A percentile compares a stretch with the other conserved stretches of the same genome.
These are phyloP conservation scores for Globisporangium orthogonon DNA, from an alignment of 352 stramenopile genomes.

Conservation along the genomic window DNA sequence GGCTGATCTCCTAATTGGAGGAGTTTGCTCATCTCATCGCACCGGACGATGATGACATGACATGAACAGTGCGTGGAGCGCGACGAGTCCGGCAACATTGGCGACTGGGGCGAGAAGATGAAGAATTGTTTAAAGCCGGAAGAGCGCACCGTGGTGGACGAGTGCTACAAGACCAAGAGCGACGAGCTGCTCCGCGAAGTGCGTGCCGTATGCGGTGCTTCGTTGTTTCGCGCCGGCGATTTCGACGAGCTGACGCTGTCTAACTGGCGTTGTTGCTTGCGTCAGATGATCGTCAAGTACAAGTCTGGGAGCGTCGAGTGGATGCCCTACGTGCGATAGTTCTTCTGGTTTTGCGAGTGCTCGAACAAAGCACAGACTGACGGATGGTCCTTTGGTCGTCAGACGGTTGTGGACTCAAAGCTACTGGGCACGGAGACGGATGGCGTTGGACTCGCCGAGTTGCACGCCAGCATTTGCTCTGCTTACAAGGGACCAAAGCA, in stretches of 20 bases:
- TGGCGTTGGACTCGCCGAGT: constrained; percentile 51
- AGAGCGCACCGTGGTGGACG: constrained; percentile 40
- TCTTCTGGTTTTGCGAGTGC: not conserved
- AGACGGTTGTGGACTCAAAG: constrained; percentile 58
- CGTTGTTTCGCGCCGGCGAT: not conserved
- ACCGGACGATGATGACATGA: no score
- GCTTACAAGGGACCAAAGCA: constrained; percentile 60
- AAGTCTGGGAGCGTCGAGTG: constrained; percentile 38
- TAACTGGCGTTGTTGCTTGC: no score
- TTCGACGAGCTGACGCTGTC: not conserved
- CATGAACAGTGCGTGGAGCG: constrained; percentile 58
- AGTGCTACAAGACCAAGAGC: constrained; percentile 59
- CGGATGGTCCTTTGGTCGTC: not conserved
- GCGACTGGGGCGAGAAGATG: constrained; percentile 67
- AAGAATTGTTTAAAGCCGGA: constrained; percentile 62
- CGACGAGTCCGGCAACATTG: constrained; percentile 58
- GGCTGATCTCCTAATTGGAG: not conserved
- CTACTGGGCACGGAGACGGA: constrained; percentile 51
- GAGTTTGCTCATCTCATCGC: no score
- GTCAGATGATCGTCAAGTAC: constrained; percentile 60
- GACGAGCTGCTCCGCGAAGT: constrained; percentile 48
- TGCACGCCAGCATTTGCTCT: constrained; percentile 53
- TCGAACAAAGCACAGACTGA: no score
- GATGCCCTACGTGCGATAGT: constrained; percentile 67
- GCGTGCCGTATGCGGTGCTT: not conserved